Evolutionary conservation across 805 yeast genomes (phyloP), one percentile per base, ranked within the genome.

Genomic region (Wickerhamomyces silvicola): DNA sequence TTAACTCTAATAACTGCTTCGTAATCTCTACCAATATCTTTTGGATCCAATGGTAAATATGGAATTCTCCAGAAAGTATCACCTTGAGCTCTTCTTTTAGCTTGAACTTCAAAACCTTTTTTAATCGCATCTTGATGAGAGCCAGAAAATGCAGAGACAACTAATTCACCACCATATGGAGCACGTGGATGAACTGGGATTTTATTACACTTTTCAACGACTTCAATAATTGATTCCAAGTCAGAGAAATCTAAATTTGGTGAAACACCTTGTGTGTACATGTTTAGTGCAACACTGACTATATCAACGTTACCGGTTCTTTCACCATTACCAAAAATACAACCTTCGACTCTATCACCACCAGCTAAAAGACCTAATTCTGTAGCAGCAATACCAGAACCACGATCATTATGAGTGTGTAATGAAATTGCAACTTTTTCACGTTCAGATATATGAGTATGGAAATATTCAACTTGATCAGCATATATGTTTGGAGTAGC

Each of bases 1-100:
- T 81, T 81, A 49, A 81, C 88, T 66, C 90, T 70, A 52, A 81
- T 81, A 37, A 81, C 83, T 33, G 87, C 88, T 62, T 81, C 90
- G 56, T 81, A 81, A 46, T 70, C 79, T 65, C 86, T 70, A 35
- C 90, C 90, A 45, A 81, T 75, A 56, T 81, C 90, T 59, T 77
- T 68, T 47, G 90, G 90, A 63, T 81, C 90, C 56, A 81, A 68
- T 38, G 90, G 87, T 51, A 81, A 65, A 65, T 81, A 81, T 35
- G 90, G 90, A 43, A 81, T 69, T 48, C 66, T 64, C 90, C 90
- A 81, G 39, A 60, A 57, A 35, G 57, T 50, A 41, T 70, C 70
- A 37, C 75, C 77, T 22, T 60, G 43, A 27, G 64, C 64, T 37
- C 60, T 60, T 56, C 77, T 64, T 44, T 62, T 60, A 35, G 70